A percentile compares a stretch with the other conserved stretches of the same genome.
Conservation (phyloP, 2,329 filamentous ascomycete genomes). For the Penicillium sp. region DNA sequence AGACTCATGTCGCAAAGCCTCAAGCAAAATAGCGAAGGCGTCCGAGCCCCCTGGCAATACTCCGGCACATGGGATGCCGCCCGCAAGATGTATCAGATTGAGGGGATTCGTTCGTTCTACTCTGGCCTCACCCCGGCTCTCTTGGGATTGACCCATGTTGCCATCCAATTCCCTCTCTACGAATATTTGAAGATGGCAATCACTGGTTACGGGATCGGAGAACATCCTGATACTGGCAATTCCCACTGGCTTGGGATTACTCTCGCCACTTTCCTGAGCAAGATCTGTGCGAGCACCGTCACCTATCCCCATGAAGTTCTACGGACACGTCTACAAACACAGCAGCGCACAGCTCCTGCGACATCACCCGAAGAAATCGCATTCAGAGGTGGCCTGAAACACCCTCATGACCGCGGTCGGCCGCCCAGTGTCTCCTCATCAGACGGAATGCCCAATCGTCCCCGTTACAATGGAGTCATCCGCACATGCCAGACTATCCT, state of each 20-base stretch:
- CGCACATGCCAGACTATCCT: conserved; percentile 84
- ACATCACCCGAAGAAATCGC: conserved; percentile 56
- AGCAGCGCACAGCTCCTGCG: conserved; percentile 67
- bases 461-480: conserved; percentile 74
- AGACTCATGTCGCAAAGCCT: conserved; percentile 89
- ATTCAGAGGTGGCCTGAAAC: conserved; percentile 47
- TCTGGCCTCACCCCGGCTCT: conserved; percentile 91
- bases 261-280: conserved; percentile 87
- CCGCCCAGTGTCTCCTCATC: conserved; percentile 52
- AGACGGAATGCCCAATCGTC: conserved; percentile 60
- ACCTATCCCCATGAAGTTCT: conserved; percentile 98
- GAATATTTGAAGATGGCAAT: conserved; percentile 90
- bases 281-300: conserved; percentile 88
- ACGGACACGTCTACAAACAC: conserved; percentile 89
- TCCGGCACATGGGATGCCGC: conserved; percentile 86
- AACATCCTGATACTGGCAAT: conserved; percentile 62
- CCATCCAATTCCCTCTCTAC: conserved; percentile 95
- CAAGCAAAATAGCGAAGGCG: conserved; percentile 56
- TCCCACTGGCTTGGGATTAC: conserved; percentile 83
- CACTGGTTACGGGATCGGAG: conserved; percentile 86
- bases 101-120: conserved; percentile 90
- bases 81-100: conserved; percentile 90
- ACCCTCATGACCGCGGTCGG: conserved; percentile 50
- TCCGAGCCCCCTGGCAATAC: conserved; percentile 77
- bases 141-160: conserved; percentile 89